Conservation (phyloP, 1,284 basidiomycete genomes). For the Tilletia setariae region DNA sequence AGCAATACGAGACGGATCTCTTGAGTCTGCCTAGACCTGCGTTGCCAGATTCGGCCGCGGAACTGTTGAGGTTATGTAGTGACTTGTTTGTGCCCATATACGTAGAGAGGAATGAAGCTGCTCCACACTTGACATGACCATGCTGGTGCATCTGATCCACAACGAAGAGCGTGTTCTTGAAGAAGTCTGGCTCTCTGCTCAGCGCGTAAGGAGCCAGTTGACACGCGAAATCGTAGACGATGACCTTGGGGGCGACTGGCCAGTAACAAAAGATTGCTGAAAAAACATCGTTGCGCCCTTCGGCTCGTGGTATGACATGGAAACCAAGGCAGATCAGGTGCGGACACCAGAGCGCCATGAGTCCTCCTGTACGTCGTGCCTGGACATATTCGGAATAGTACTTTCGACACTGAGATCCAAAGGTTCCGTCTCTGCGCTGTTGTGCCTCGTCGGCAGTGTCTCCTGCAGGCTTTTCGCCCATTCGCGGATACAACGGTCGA, state of each 20-base stretch:
- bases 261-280: constrained; percentile 3
- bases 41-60: background rate
- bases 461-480: background rate
- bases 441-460: background rate
- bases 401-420: background rate
- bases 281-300: background rate
- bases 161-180: constrained; percentile 1
- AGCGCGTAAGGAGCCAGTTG: background rate
- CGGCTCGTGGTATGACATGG: background rate
- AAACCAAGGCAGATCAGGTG: background rate
- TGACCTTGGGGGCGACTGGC: constrained; percentile 1
- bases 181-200: background rate
- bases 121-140: background rate
- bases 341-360: background rate
- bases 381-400: background rate
- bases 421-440: background rate
- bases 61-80: background rate
- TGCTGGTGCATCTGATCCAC: constrained; percentile 2
- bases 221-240: background rate
- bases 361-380: background rate
- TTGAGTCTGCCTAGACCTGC: background rate
- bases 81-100: background rate
- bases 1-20: background rate
- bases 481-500: background rate
- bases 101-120: background rate